phyloP scores from a whole-genome alignment of 192 early-diverging fungal genomes.

The Linnemannia zychae region DNA sequence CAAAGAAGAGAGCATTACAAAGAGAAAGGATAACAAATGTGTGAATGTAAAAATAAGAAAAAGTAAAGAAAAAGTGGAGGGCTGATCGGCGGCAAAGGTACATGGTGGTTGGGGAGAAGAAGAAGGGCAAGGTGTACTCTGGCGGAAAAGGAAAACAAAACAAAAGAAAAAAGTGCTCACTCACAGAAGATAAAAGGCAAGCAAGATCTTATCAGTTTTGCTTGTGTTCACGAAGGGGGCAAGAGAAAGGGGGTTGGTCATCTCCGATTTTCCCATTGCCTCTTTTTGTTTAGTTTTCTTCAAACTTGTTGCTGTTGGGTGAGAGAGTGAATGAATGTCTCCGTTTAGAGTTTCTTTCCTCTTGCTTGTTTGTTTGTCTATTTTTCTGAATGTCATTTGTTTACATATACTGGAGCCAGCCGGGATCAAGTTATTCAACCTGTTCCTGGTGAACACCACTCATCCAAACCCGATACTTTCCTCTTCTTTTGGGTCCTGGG shows the following conservation, averaged over 20 bases:
- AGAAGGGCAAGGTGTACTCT: background rate
- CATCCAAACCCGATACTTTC: background rate
- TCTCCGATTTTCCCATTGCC: background rate
- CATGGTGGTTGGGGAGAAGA: background rate
- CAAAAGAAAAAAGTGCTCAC: background rate
- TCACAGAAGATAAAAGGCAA: background rate
- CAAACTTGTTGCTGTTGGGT: background rate
- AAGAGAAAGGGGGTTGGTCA: background rate
- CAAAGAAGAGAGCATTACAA: background rate
- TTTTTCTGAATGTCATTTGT: background rate
- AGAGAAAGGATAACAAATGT: background rate
- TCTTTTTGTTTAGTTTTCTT: background rate
- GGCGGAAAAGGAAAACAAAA: background rate
- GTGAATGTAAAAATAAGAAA: no score
- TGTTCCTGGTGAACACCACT: background rate
- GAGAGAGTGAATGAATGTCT: no score
- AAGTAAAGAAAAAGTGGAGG: background rate
- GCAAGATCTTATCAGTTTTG: slow-evolving; percentile 3
- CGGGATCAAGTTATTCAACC: background rate
- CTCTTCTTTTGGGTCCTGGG: background rate
- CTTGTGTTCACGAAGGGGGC: background rate
- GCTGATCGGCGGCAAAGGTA: background rate
- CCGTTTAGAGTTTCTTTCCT: slow-evolving; percentile 1
- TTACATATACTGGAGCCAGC: background rate
- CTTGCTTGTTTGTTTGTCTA: background rate